Conservation (phyloP, 2,329 filamentous ascomycete genomes). For the Colletotrichum theobromicola region DNA sequence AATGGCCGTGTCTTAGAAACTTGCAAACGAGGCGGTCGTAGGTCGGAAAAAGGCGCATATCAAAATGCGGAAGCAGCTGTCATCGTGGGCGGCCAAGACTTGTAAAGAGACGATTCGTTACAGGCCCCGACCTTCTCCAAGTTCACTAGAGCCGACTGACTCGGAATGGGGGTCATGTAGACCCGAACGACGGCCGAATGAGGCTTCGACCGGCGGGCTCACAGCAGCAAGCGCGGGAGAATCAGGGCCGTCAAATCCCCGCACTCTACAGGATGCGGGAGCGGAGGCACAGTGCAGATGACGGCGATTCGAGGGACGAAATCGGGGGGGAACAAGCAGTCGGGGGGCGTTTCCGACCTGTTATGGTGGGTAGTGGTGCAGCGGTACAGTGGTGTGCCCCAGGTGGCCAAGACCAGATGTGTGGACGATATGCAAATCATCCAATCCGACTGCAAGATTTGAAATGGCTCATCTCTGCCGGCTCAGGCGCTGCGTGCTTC, state of each 20-base stretch:
- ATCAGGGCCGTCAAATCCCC: conserved; percentile 22
- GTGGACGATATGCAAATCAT: background rate
- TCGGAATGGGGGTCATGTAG: conserved; percentile 12
- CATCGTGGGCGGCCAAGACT: conserved; percentile 3
- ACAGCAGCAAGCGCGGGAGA: conserved; percentile 10
- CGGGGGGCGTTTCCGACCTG: conserved; percentile 2
- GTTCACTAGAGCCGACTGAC: conserved; percentile 7
- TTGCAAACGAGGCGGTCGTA: conserved; percentile 13
- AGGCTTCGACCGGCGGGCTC: conserved; percentile 1
- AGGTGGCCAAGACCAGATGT: background rate
- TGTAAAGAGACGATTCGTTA: background rate
- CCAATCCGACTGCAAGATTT: conserved; percentile 5
- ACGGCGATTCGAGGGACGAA: conserved; percentile 2
- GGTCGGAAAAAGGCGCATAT: conserved; percentile 14
- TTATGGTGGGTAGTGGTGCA: conserved; percentile 14
- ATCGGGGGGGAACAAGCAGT: conserved; percentile 3
- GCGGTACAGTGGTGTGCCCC: background rate
- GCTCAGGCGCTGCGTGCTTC: conserved; percentile 1
- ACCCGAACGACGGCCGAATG: conserved; percentile 4
- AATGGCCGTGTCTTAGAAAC: conserved; percentile 7
- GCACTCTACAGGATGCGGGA: conserved; percentile 19
- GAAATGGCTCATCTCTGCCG: conserved; percentile 14
- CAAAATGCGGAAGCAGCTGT: background rate
- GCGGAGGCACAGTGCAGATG: conserved; percentile 18
- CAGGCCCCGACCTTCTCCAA: conserved; percentile 5